Evolutionary conservation across 1,284 basidiomycete species (phyloP).

Genomic region (Erythrobasidium hasegawianum): DNA sequence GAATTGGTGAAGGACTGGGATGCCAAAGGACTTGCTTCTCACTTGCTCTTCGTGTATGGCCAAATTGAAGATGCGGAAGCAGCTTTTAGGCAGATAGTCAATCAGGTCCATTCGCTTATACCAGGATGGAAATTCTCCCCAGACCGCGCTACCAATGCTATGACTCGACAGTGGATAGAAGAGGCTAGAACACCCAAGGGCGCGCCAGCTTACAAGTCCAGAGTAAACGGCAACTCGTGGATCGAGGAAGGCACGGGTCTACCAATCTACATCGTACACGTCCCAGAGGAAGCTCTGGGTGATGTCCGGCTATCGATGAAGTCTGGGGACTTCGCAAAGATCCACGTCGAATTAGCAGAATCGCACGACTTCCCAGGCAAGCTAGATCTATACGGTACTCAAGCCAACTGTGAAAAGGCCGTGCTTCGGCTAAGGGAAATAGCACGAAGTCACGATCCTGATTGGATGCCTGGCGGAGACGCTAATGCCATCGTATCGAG

Average conservation of each 20-base stretch:
- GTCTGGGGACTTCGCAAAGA: not conserved
- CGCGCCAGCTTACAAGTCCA: too few relatives aligned
- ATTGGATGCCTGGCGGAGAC: slow-evolving; percentile 4
- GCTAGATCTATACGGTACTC: slow-evolving; percentile 4
- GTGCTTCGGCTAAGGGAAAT: slow-evolving; percentile 7
- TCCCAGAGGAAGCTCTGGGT: not conserved
- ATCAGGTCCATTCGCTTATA: not conserved
- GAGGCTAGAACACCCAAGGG: too few relatives aligned
- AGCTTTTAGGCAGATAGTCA: not conserved
- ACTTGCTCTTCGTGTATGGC: not conserved
- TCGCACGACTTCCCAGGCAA: not conserved
- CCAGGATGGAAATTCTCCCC: not conserved
- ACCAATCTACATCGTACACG: not conserved
- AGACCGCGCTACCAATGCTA: not conserved
- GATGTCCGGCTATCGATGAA: not conserved
- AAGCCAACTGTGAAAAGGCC: not conserved
- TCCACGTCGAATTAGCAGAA: not conserved
- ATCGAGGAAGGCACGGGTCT: not conserved
- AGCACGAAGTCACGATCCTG: not conserved
- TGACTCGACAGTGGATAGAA: not conserved
- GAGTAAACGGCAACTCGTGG: not conserved
- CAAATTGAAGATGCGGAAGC: not conserved
- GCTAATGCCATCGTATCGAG: not conserved
- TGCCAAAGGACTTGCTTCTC: not conserved
- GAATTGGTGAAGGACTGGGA: too few relatives aligned